phyloP scores from a whole-genome alignment of 352 stramenopile species.

The Phytophthora macrochlamydospora region DNA sequence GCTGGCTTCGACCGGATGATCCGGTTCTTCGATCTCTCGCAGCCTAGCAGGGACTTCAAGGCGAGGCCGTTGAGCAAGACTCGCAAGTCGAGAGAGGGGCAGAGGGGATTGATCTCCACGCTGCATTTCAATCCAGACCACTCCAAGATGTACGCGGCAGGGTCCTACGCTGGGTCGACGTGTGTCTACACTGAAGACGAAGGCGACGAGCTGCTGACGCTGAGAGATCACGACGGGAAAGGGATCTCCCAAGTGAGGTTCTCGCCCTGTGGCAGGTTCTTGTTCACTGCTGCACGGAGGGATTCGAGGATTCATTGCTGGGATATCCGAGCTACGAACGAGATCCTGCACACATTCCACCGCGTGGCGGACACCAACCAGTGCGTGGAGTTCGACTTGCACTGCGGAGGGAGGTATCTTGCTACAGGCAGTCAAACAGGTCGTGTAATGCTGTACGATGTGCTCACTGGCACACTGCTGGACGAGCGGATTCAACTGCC shows the following conservation, averaged over 20 bases:
- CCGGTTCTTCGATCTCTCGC: slow-evolving; percentile 79
- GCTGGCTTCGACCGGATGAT: slow-evolving; percentile 87
- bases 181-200: slow-evolving; percentile 87
- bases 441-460: slow-evolving; percentile 62
- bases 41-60: slow-evolving; percentile 64
- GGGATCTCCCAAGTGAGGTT: slow-evolving; percentile 87
- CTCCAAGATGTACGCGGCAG: slow-evolving; percentile 86
- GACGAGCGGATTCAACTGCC: slow-evolving; percentile 48
- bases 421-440: slow-evolving; percentile 63
- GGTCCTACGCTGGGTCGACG: slow-evolving; percentile 83
- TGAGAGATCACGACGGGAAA: slow-evolving; percentile 73
- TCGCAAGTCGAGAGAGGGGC: slow-evolving; percentile 63
- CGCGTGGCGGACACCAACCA: slow-evolving; percentile 75
- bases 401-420: slow-evolving; percentile 63
- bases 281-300: slow-evolving; percentile 77
- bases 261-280: slow-evolving; percentile 67
- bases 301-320: slow-evolving; percentile 83
- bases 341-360: slow-evolving; percentile 69
- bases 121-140: slow-evolving; percentile 85
- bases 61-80: slow-evolving; percentile 67
- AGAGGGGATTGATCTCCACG: slow-evolving; percentile 79
- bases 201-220: slow-evolving; percentile 57
- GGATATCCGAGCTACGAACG: slow-evolving; percentile 79
- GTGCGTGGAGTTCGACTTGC: slow-evolving; percentile 78
- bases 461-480: slow-evolving; percentile 53